phyloP scores from a whole-genome alignment of 1,139 yeast genomes.

The Pneumocystis canis region DNA sequence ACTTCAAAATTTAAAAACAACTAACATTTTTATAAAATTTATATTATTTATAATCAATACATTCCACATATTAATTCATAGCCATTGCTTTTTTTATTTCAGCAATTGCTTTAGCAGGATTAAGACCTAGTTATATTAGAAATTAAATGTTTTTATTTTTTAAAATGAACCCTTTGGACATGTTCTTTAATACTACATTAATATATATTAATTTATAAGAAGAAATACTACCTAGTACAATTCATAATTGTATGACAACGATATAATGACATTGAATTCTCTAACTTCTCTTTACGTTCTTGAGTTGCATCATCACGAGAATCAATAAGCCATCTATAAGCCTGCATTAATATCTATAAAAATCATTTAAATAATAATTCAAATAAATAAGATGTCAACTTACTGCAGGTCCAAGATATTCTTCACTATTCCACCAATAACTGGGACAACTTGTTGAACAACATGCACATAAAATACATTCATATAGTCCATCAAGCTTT shows the following conservation, averaged over 20 bases:
- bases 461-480: constrained; percentile 96
- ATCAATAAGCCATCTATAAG: constrained; percentile 96
- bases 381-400: constrained; percentile 99
- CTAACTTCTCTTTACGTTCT: constrained; percentile 74
- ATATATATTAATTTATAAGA: constrained; percentile 1
- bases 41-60: neutral
- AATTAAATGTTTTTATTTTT: neutral
- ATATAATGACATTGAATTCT: constrained; percentile 93
- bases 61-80: constrained; percentile 33
- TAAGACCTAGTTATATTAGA: constrained; percentile 22
- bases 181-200: constrained; percentile 92
- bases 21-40: neutral
- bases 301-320: constrained; percentile 85
- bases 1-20: neutral
- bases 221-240: constrained; percentile 6
- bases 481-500: constrained; percentile 92
- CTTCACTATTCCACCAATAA: constrained; percentile 99
- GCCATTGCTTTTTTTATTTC: constrained; percentile 92
- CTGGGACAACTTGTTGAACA: constrained; percentile 98
- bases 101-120: constrained; percentile 96
- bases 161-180: constrained; percentile 82
- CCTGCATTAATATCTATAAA: constrained; percentile 96
- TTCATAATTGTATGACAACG: constrained; percentile 70
- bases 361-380: neutral
- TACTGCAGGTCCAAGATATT: constrained; percentile 96